These are phyloP conservation scores for Ceriops zippeliana DNA, from an alignment of 345 rosid species.

Conservation along the genomic window DNA sequence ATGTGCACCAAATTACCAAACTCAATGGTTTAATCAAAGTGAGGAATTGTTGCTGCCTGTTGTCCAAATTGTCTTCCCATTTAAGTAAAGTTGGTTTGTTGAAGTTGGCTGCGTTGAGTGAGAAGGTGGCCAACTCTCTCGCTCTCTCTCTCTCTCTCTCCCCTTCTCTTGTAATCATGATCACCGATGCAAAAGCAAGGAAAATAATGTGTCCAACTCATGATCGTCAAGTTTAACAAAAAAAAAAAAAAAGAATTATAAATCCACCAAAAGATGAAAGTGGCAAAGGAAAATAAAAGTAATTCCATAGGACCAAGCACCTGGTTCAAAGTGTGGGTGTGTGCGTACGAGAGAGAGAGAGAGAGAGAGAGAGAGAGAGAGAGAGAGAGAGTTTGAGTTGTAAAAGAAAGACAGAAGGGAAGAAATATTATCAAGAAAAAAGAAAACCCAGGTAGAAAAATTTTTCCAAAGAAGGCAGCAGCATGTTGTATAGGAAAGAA, in stretches of 20 bases:
- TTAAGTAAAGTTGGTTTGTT: conserved; percentile 47
- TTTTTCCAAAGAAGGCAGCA: conserved; percentile 5
- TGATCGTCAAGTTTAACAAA: background rate
- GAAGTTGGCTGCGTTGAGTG: conserved; percentile 52
- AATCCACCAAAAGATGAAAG: conserved; percentile 32
- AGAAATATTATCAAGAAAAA: background rate
- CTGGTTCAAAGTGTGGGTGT: conserved; percentile 26
- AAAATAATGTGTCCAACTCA: background rate
- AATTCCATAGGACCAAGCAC: conserved; percentile 18
- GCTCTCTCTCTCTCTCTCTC: conserved; percentile 25
- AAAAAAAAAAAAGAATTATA: conserved; percentile 16
- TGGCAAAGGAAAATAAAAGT: conserved; percentile 13
- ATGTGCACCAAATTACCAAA: conserved; percentile 20
- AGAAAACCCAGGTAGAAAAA: background rate
- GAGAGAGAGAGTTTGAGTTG: background rate
- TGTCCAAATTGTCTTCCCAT: conserved; percentile 49
- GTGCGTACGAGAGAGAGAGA: too few relatives aligned
- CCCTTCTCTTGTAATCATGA: conserved; percentile 15
- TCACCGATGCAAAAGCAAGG: conserved; percentile 1
- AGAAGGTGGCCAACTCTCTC: conserved; percentile 44
- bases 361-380: background rate
- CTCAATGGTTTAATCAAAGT: conserved; percentile 29
- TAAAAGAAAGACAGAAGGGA: background rate
- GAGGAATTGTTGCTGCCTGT: conserved; percentile 23
- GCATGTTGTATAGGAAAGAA: conserved; percentile 24